A percentile compares a stretch with the other conserved stretches of the same genome.
Evolutionary conservation across 2,329 filamentous ascomycete species (phyloP).

Genomic region (Drechslera avenae): DNA sequence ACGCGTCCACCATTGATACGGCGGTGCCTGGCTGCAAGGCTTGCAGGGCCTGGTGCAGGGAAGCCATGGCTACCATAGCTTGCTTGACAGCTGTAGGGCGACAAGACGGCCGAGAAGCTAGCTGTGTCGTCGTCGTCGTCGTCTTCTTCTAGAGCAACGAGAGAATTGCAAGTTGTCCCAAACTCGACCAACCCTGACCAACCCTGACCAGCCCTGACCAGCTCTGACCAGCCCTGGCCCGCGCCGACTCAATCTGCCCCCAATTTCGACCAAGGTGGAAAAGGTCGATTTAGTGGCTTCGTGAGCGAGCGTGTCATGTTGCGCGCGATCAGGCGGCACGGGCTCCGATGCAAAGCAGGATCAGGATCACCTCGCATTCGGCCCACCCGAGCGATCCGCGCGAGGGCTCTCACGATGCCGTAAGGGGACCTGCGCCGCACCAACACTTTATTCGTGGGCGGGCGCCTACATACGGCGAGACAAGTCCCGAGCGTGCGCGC

Average conservation of each 20-base stretch:
- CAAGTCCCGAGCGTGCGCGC: background rate
- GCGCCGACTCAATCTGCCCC: too few relatives aligned
- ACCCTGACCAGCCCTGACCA: slow-evolving; percentile 1
- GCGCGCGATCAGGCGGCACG: slow-evolving; percentile 34
- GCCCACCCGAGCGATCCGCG: slow-evolving; percentile 40
- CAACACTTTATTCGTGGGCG: slow-evolving; percentile 17
- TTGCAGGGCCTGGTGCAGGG: slow-evolving; percentile 29
- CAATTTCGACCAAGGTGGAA: too few relatives aligned
- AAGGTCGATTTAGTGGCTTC: slow-evolving; percentile 13
- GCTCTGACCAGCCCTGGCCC: too few relatives aligned
- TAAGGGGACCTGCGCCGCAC: slow-evolving; percentile 17
- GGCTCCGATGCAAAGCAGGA: slow-evolving; percentile 34
- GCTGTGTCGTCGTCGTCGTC: slow-evolving; percentile 4
- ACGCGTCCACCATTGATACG: slow-evolving; percentile 23
- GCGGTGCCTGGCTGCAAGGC: slow-evolving; percentile 35
- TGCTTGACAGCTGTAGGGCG: slow-evolving; percentile 43
- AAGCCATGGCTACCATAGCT: slow-evolving; percentile 26
- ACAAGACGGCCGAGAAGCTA: slow-evolving; percentile 30
- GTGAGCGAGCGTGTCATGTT: slow-evolving; percentile 29
- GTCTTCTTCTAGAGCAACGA: slow-evolving; percentile 13
- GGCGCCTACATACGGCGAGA: slow-evolving; percentile 11
- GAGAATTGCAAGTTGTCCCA: slow-evolving; percentile 20
- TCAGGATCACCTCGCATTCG: slow-evolving; percentile 36
- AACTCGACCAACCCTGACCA: too few relatives aligned
- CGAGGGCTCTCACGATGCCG: slow-evolving; percentile 38